Percentiles rank a stretch among this genome's conserved stretches.
Evolutionary conservation across 192 early-diverging fungal species (phyloP).

Genomic region (Gonapodya sp.): DNA sequence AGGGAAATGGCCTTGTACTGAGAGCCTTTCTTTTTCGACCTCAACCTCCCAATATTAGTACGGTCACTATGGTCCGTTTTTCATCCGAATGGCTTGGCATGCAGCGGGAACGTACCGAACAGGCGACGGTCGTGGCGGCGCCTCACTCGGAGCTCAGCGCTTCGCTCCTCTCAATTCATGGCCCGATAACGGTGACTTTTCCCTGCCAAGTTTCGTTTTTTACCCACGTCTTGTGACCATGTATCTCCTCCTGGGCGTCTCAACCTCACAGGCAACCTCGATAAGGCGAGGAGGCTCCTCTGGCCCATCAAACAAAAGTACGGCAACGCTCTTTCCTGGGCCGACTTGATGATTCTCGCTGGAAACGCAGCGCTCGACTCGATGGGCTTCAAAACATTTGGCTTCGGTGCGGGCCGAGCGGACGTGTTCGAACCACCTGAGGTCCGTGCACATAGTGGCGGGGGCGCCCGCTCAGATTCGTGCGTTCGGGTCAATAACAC

Average conservation of each 20-base stretch:
- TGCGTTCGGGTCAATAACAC: not conserved
- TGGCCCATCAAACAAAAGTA: not conserved
- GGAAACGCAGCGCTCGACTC: not conserved
- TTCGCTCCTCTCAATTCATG: not conserved
- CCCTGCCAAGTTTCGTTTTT: too few species aligned
- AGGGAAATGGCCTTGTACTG: not conserved
- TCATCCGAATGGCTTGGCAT: slow-evolving; percentile 16
- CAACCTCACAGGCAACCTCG: too few species aligned
- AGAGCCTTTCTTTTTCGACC: not conserved
- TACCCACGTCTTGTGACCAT: too few species aligned
- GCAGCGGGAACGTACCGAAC: slow-evolving; percentile 10
- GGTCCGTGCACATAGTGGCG: not conserved
- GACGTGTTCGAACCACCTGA: not conserved
- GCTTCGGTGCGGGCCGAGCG: not conserved
- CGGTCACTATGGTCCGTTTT: slow-evolving; percentile 12
- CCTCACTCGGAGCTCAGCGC: not conserved
- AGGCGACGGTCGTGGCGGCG: slow-evolving; percentile 11
- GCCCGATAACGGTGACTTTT: slow-evolving; percentile 13
- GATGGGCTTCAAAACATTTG: not conserved
- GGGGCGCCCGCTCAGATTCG: not conserved
- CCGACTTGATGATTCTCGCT: slow-evolving; percentile 5
- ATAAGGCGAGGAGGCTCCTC: not conserved
- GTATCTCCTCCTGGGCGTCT: too few species aligned
- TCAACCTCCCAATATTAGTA: not conserved
- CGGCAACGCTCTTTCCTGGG: not conserved